These are phyloP conservation scores for Incumbomyces delicatus DNA, from an alignment of 2,329 filamentous ascomycete genomes.

Conservation along the genomic window DNA sequence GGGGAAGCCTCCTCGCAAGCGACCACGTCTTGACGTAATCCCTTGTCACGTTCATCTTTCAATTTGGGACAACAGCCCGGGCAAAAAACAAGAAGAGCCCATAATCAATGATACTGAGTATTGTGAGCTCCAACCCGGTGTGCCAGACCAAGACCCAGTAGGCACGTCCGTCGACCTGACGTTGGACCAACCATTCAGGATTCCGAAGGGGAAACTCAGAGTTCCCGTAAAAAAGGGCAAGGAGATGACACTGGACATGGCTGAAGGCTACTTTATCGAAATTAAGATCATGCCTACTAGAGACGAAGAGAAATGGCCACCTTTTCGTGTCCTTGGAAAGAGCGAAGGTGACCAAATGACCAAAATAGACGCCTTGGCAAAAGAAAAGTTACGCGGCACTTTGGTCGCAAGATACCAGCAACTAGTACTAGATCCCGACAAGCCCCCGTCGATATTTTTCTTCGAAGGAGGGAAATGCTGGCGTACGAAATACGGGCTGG, in stretches of 20 bases:
- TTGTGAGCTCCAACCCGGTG: constrained; percentile 4
- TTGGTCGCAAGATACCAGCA: constrained; percentile 18
- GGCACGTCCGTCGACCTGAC: constrained; percentile 16
- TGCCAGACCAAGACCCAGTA: constrained; percentile 8
- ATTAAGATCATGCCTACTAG: constrained; percentile 19
- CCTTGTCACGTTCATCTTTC: constrained; percentile 8
- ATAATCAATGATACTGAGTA: constrained; percentile 1
- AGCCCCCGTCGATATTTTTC: constrained; percentile 19
- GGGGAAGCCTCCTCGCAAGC: constrained; percentile 2
- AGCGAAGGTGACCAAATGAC: constrained; percentile 14
- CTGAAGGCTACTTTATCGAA: constrained; percentile 21
- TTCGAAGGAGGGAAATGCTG: constrained; percentile 15
- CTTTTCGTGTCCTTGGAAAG: constrained; percentile 19
- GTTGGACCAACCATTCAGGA: constrained; percentile 16
- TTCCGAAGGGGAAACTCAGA: constrained; percentile 14
- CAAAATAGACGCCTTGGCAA: constrained; percentile 1
- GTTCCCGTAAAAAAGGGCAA: constrained; percentile 10
- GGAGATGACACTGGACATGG: constrained; percentile 8
- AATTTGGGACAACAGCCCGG: constrained; percentile 10
- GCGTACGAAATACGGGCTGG: constrained; percentile 20
- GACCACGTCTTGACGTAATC: constrained; percentile 3
- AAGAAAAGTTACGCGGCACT: constrained; percentile 16
- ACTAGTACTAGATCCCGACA: constrained; percentile 14
- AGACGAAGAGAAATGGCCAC: constrained; percentile 15
- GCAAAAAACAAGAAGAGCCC: constrained; percentile 1